Evolutionary conservation across 768 basidiomycete species (phyloP), one percentile per base, ranked within the genome.

Genomic region (Suillus sp.): DNA sequence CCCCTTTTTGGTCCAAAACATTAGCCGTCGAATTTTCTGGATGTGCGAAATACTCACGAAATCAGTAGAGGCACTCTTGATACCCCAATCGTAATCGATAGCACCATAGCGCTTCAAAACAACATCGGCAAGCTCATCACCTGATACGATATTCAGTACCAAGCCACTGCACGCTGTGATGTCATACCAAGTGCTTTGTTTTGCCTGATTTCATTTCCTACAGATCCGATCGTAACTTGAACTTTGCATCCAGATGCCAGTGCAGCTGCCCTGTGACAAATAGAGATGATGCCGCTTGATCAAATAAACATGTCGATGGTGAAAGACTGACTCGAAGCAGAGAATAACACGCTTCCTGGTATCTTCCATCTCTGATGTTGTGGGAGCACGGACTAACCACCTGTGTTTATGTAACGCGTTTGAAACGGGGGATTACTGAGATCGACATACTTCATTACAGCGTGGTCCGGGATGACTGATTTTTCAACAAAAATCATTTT

Each of bases 391-490:
- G 1, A 91, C 84, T 66, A 84, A 85, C 74, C 85, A 92, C n/a
- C 85, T 86, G 38, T 25, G 27, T 32, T 40, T 13, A 14, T 9
- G 4, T 18, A 16, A 6, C 27, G 55, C 25, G 20, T 18, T 35
- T 22, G 18, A 13, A n/a, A 55, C 1, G 2, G 13, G 4, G 1
- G 4, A 35, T 40, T 13, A 22, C 40, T 22, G 18, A 60, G 34
- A n/a, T 27, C 30, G 2, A 69, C 84, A 60, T 69, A 88, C 87
- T 78, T 75, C 78, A 90, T 85, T 67, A 85, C 86, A 1, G 91
- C 80, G 67, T 91, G 86, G 71, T 91, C 90, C 0, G 91, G 91
- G 48, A 91, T 91, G 65, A 93, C 91, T 92, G 61, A 4, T 22
- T 38, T 35, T 32, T 4, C 42, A 60, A 40, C 42, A 60, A 40